A percentile compares a stretch with the other conserved stretches of the same genome.
phyloP scores from a whole-genome alignment of 768 basidiomycete species.

The Nidularia pulvinata region DNA sequence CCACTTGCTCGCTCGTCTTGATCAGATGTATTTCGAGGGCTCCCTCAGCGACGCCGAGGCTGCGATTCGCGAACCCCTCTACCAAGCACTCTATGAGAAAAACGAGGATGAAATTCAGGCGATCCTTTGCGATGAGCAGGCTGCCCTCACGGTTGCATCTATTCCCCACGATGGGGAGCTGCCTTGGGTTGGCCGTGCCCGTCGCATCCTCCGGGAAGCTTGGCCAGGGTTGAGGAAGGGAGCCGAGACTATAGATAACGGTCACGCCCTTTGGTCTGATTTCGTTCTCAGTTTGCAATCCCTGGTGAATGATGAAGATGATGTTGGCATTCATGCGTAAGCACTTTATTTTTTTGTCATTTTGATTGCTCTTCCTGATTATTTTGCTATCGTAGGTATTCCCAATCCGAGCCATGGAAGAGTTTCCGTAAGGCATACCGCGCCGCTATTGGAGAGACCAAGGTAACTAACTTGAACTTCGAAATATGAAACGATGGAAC shows the following conservation, averaged over 20 bases:
- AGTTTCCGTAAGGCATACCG: neutral
- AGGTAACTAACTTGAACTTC: neutral
- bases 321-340: neutral
- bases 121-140: neutral
- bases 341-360: neutral
- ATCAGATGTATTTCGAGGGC: neutral
- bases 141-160: neutral
- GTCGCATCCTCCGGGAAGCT: neutral
- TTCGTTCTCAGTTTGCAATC: neutral
- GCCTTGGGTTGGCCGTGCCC: neutral
- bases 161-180: neutral
- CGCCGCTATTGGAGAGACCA: neutral
- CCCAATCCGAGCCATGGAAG: neutral
- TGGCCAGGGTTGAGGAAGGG: neutral
- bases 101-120: neutral
- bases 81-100: neutral
- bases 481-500: too few species aligned
- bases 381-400: too few species aligned
- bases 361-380: too few species aligned
- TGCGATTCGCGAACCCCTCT: neutral
- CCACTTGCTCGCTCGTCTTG: neutral
- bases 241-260: neutral
- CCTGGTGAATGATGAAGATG: neutral
- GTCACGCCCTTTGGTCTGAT: neutral
- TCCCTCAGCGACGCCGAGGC: neutral